Conservation (phyloP, 805 yeast species). For the Teunomyces panamensis region DNA sequence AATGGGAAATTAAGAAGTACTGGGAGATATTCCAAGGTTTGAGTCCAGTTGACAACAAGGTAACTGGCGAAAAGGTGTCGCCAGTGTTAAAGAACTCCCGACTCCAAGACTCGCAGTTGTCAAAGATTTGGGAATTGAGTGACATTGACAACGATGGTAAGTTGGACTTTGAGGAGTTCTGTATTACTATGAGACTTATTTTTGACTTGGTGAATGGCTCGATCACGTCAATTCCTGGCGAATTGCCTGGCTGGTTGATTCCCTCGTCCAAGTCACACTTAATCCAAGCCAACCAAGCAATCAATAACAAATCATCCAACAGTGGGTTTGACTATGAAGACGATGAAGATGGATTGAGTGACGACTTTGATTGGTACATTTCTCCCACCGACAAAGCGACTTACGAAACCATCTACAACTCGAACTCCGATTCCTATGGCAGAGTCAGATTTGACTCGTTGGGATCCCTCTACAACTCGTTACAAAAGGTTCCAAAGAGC, state of each 20-base stretch:
- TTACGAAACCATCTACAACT: conserved; percentile 74
- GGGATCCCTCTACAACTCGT: conserved; percentile 62
- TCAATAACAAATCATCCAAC: conserved; percentile 31
- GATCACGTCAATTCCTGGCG: conserved; percentile 55
- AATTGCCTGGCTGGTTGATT: conserved; percentile 86
- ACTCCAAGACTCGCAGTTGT: conserved; percentile 71
- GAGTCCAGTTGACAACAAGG: conserved; percentile 73
- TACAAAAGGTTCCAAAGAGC: conserved; percentile 71
- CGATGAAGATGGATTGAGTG: conserved; percentile 57
- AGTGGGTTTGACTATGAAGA: conserved; percentile 39
- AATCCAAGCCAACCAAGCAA: conserved; percentile 78
- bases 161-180: conserved; percentile 95
- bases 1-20: conserved; percentile 94
- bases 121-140: conserved; percentile 84
- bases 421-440: conserved; percentile 76
- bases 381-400: conserved; percentile 79
- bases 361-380: conserved; percentile 93
- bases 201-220: conserved; percentile 85
- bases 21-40: conserved; percentile 97
- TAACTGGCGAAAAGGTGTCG: conserved; percentile 80
- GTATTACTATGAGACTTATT: conserved; percentile 93
- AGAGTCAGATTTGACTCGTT: conserved; percentile 73
- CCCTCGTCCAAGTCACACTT: conserved; percentile 87
- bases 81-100: conserved; percentile 88
- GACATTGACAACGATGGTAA: conserved; percentile 92